A percentile compares a stretch with the other conserved stretches of the same genome.
Evolutionary conservation across 2,329 filamentous ascomycete genomes (phyloP).

Genomic region (Scolecobasidium constrictum): DNA sequence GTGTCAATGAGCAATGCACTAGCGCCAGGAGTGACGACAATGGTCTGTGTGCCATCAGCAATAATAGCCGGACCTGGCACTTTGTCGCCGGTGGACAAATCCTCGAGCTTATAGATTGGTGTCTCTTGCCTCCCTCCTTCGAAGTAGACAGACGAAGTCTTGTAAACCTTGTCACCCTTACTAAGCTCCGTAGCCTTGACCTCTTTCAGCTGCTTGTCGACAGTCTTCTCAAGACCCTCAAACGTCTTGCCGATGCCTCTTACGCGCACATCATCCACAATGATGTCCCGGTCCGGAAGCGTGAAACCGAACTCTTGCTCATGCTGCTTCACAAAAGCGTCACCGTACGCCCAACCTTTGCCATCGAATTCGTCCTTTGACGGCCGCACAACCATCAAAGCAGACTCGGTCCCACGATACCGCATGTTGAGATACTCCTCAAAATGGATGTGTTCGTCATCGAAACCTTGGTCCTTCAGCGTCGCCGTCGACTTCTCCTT

Average conservation of each 20-base stretch:
- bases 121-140: slow-evolving; percentile 69
- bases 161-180: slow-evolving; percentile 52
- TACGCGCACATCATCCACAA: slow-evolving; percentile 81
- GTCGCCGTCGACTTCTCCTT: slow-evolving; percentile 61
- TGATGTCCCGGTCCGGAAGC: slow-evolving; percentile 72
- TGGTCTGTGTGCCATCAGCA: slow-evolving; percentile 81
- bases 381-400: slow-evolving; percentile 79
- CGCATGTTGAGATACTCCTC: slow-evolving; percentile 93
- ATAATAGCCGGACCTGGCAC: slow-evolving; percentile 75
- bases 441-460: slow-evolving; percentile 62
- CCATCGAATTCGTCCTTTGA: slow-evolving; percentile 51
- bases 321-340: slow-evolving; percentile 77
- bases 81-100: slow-evolving; percentile 60
- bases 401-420: slow-evolving; percentile 82
- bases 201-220: slow-evolving; percentile 70
- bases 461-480: slow-evolving; percentile 69
- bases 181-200: slow-evolving; percentile 49
- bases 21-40: slow-evolving; percentile 73
- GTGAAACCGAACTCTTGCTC: slow-evolving; percentile 91
- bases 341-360: slow-evolving; percentile 70
- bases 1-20: slow-evolving; percentile 71
- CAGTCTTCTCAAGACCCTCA: slow-evolving; percentile 65
- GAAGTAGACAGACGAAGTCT: slow-evolving; percentile 67
- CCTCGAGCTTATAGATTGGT: slow-evolving; percentile 70
- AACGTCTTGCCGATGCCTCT: slow-evolving; percentile 85